phyloP scores from a whole-genome alignment of 2,329 filamentous ascomycete genomes.

The Penicillium italicum region DNA sequence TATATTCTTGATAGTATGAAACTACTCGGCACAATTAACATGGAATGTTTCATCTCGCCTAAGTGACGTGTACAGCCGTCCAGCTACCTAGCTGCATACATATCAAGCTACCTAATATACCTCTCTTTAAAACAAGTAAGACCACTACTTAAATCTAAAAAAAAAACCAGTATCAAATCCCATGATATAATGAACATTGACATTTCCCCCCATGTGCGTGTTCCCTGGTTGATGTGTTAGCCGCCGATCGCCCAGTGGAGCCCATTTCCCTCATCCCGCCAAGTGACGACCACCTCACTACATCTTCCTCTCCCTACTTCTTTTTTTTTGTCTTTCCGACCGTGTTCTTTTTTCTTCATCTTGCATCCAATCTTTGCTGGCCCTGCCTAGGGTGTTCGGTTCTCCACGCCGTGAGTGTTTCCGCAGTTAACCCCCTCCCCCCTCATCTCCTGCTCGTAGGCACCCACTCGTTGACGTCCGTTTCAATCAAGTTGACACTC shows the following conservation, averaged over 20 bases:
- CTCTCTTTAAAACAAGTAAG: neutral
- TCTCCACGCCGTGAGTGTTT: constrained; percentile 12
- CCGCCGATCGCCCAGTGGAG: constrained; percentile 37
- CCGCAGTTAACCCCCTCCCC: constrained; percentile 15
- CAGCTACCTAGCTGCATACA: neutral
- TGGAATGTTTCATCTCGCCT: neutral
- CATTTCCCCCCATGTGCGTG: constrained; percentile 7
- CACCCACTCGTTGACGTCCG: constrained; percentile 25
- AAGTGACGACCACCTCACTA: constrained; percentile 29
- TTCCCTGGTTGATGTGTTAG: constrained; percentile 30
- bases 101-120: neutral
- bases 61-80: neutral
- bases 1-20: no score
- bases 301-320: constrained; percentile 8
- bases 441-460: constrained; percentile 24
- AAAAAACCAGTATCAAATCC: neutral
- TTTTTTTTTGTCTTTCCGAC: constrained; percentile 4
- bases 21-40: neutral
- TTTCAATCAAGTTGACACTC: constrained; percentile 31
- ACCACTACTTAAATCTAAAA: neutral
- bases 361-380: constrained; percentile 8
- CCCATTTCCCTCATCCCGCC: constrained; percentile 30
- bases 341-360: constrained; percentile 1
- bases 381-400: constrained; percentile 10
- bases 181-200: neutral